These are phyloP conservation scores for Fibroporia radiculosa DNA, from an alignment of 768 basidiomycete genomes.

Conservation along the genomic window DNA sequence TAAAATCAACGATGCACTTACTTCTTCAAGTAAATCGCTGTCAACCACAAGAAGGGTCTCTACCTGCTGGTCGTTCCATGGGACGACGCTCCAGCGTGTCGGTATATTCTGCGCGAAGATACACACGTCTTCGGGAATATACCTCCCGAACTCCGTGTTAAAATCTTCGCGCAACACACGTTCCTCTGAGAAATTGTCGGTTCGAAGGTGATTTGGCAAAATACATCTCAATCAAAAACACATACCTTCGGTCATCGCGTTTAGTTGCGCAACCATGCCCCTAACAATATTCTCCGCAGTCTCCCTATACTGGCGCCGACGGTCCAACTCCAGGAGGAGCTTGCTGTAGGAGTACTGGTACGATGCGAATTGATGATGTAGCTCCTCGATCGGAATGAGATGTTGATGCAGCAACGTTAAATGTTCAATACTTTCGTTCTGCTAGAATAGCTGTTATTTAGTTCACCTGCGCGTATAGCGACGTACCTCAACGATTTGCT, in stretches of 20 bases:
- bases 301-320: conserved; percentile 61
- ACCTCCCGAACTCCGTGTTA: conserved; percentile 62
- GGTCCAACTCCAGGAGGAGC: conserved; percentile 63
- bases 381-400: conserved; percentile 50
- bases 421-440: conserved; percentile 48
- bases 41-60: conserved; percentile 61
- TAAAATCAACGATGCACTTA: too few species aligned
- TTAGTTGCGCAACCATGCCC: conserved; percentile 58
- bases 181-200: conserved; percentile 46
- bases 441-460: neutral
- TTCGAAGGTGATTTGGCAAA: neutral
- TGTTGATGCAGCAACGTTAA: conserved; percentile 53
- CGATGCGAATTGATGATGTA: conserved; percentile 57
- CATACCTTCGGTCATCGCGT: conserved; percentile 59
- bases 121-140: conserved; percentile 76
- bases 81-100: conserved; percentile 62
- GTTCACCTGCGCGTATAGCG: neutral
- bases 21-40: conserved; percentile 50
- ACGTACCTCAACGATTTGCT: conserved; percentile 60
- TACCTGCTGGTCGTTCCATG: conserved; percentile 42
- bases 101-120: conserved; percentile 69
- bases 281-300: conserved; percentile 55
- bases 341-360: conserved; percentile 72
- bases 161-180: conserved; percentile 54
- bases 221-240: conserved; percentile 2